These are phyloP conservation scores for Acacia crassicarpa DNA, from an alignment of 306 rosid genomes.

Conservation along the genomic window DNA sequence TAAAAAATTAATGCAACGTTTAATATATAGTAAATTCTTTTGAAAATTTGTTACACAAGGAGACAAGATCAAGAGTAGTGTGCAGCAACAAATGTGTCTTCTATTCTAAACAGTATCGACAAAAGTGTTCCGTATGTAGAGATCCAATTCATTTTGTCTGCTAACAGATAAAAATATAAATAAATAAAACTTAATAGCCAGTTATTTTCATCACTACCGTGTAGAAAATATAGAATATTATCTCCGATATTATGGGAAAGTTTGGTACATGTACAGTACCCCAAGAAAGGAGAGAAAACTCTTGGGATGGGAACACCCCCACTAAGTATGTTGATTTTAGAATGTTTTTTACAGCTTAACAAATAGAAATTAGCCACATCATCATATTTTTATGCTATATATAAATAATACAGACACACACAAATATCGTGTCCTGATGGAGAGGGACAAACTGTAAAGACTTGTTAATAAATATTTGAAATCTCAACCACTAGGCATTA, in stretches of 20 bases:
- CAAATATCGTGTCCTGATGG: not conserved
- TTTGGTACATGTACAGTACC: not conserved
- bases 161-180: not conserved
- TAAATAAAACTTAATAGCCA: not conserved
- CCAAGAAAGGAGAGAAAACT: not conserved
- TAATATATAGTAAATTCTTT: no score
- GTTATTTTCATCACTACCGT: not conserved
- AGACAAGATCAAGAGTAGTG: not conserved
- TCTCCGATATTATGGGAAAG: not conserved
- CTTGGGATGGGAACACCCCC: not conserved
- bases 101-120: not conserved
- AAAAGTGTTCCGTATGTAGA: not conserved
- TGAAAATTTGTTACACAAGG: not conserved
- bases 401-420: not conserved
- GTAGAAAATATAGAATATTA: not conserved
- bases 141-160: not conserved
- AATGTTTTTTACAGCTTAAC: not conserved
- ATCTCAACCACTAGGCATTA: not conserved
- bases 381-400: not conserved
- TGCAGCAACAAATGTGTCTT: not conserved
- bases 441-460: no score
- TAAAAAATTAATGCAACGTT: no score
- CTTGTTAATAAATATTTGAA: not conserved
- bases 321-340: not conserved
- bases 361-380: not conserved